These are phyloP conservation scores for Wickerhamiella nectarea DNA, from an alignment of 805 yeast species.

Conservation along the genomic window DNA sequence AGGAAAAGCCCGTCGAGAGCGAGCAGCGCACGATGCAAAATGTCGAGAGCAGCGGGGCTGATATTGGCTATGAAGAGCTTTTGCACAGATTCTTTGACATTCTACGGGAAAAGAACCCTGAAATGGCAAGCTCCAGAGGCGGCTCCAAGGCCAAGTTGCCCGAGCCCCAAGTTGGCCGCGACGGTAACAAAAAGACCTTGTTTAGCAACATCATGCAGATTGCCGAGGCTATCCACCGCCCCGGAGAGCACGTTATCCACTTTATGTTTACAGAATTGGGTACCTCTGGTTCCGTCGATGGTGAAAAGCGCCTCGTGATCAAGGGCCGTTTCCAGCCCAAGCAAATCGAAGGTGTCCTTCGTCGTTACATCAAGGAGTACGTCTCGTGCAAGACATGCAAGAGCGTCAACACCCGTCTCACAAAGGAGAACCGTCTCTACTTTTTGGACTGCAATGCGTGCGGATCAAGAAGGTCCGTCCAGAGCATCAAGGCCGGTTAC, in stretches of 20 bases:
- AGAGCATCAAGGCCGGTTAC: constrained; percentile 98
- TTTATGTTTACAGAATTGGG: constrained; percentile 97
- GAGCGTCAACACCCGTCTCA: constrained; percentile 89
- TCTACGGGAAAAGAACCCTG: constrained; percentile 89
- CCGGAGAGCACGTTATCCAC: constrained; percentile 93
- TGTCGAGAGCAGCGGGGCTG: constrained; percentile 34
- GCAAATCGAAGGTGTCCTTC: constrained; percentile 89
- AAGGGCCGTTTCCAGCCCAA: constrained; percentile 98
- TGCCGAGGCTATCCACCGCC: constrained; percentile 85
- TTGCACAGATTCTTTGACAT: constrained; percentile 75
- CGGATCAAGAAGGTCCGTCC: constrained; percentile 93
- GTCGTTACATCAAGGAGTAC: constrained; percentile 92
- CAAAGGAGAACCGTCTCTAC: constrained; percentile 95
- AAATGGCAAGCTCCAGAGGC: constrained; percentile 90
- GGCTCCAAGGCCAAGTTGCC: constrained; percentile 92
- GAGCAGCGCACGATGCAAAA: constrained; percentile 12
- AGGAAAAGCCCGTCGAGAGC: constrained; percentile 30
- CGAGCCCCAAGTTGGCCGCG: constrained; percentile 93
- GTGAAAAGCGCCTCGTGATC: constrained; percentile 89
- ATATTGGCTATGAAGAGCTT: constrained; percentile 61
- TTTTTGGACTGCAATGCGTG: constrained; percentile 96
- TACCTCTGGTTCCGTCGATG: constrained; percentile 98
- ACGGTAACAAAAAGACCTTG: constrained; percentile 91
- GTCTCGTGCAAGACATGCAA: constrained; percentile 99
- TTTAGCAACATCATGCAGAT: constrained; percentile 94